These are phyloP conservation scores for Magnolia kwangsiensis DNA, from an alignment of 164 flowering plant species.

Conservation along the genomic window DNA sequence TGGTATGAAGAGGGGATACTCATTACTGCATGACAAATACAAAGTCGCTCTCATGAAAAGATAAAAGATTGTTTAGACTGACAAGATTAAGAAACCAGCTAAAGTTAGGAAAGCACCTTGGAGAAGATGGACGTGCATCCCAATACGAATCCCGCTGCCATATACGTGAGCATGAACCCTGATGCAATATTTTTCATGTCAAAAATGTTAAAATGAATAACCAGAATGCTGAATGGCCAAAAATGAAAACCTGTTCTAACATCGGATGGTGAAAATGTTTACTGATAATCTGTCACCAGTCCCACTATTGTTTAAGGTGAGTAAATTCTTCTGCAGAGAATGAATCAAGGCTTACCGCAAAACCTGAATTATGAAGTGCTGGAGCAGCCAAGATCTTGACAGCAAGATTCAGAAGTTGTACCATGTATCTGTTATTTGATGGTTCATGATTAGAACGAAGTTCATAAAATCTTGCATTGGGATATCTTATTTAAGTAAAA, in stretches of 20 bases:
- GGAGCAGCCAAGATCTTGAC: conserved; percentile 75
- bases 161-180: conserved; percentile 98
- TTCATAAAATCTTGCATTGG: background rate
- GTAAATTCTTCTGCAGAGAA: conserved; percentile 1
- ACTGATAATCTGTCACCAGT: background rate
- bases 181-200: conserved; percentile 9
- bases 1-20: conserved; percentile 93
- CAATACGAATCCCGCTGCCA: conserved; percentile 99
- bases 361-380: conserved; percentile 92
- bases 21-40: conserved; percentile 61
- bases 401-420: conserved; percentile 86
- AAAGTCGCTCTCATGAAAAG: background rate
- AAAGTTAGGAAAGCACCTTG: conserved; percentile 48
- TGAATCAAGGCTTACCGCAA: conserved; percentile 67
- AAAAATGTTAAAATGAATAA: background rate
- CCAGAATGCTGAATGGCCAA: background rate
- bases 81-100: background rate
- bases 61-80: background rate
- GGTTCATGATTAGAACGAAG: background rate
- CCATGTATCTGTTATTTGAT: conserved; percentile 67
- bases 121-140: conserved; percentile 90
- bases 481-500: background rate
- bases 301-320: background rate
- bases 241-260: background rate
- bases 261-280: background rate